These are phyloP conservation scores for Albifimbria verrucaria DNA, from an alignment of 2,329 filamentous ascomycete genomes.

Conservation along the genomic window DNA sequence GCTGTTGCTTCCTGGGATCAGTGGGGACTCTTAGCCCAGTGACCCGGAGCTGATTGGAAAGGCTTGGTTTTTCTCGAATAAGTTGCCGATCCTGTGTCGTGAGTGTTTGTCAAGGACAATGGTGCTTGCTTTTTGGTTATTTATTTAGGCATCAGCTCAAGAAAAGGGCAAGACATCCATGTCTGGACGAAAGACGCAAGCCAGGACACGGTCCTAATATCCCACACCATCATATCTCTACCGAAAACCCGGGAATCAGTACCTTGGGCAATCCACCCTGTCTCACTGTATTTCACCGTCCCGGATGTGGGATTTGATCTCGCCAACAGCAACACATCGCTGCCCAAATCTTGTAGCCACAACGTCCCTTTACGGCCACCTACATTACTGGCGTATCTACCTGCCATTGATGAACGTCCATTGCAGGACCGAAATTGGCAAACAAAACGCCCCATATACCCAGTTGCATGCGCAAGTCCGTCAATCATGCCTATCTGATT, in stretches of 20 bases:
- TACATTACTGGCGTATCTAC: not conserved
- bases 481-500: not conserved
- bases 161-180: not conserved
- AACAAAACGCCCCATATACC: not conserved
- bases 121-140: not conserved
- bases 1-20: not conserved
- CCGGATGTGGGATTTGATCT: not conserved
- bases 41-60: not conserved
- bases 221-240: too few relatives aligned
- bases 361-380: not conserved
- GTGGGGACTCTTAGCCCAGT: not conserved
- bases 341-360: not conserved
- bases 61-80: conserved; percentile 1
- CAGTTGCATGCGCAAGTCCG: not conserved
- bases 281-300: not conserved
- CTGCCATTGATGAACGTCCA: not conserved
- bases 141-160: not conserved
- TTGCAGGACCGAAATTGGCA: not conserved
- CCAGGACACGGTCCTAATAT: not conserved
- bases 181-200: not conserved
- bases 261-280: not conserved
- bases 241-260: too few relatives aligned
- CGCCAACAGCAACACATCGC: not conserved
- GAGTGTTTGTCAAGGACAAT: not conserved
- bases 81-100: conserved; percentile 3